Evolutionary conservation across 306 rosid genomes (phyloP), one percentile per base, ranked within the genome.

Genomic region (Chamaecrista fasciculata): DNA sequence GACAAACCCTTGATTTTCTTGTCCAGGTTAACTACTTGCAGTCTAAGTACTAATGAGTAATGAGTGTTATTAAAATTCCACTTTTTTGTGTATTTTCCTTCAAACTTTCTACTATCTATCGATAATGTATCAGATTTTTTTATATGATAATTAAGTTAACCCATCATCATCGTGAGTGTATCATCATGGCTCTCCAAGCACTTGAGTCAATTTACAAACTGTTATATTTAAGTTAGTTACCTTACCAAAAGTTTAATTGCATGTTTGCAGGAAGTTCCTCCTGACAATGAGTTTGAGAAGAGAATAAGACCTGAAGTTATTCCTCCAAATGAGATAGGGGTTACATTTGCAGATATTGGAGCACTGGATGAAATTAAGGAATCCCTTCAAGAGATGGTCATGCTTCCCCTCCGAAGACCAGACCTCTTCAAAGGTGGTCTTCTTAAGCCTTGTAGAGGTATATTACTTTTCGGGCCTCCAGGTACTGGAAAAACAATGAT

Each of bases 391-490:
- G 93, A 84, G 75, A 66, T 64, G 61, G 90, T 87, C 46, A 84
- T 87, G 89, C 90, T 87, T 31, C 90, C 93, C 2, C 86, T 87
- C 28, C 78, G 81, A 67, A 84, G 93, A 63, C 93, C 93, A 25
- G 92, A 87, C 67, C 89, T 87, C 42, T 87, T 87, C 83, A 78
- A 80, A 76, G 92, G 89, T 48, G 92, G 92, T n/a, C 87, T 87
- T 49, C 86, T 87, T n/a, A 84, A 87, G 81, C 92, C 92, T 24
- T 87, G 89, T 33, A 81, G 81, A 68, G 90, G 93, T 25, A 87
- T 87, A 59, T 61, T 87, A 76, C 90, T 87, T 46, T 87, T 84
- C 23, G 92, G 92, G 23, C 92, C 89, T 37, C 89, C 89, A 20
- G 92, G 92, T 26, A 87, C 92, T 9, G 89, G 89, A 34, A 87